phyloP scores from a whole-genome alignment of 2,329 filamentous ascomycete species.

The Neurospora sp. region DNA sequence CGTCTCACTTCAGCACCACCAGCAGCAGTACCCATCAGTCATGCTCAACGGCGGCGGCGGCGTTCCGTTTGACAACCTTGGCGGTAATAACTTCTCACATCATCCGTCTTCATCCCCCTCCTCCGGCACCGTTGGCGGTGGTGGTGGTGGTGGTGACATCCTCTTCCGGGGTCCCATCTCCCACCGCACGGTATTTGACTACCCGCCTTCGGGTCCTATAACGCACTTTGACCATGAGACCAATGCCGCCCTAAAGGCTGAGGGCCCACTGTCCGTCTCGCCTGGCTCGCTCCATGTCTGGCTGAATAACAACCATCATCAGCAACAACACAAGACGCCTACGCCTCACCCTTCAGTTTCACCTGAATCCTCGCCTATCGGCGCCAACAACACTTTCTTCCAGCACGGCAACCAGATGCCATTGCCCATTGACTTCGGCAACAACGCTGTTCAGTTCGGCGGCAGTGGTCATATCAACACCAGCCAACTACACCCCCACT shows the following conservation, averaged over 20 bases:
- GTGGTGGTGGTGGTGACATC: not conserved
- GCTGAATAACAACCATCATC: not conserved
- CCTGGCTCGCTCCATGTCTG: not conserved
- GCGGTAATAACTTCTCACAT: not conserved
- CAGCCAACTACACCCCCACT: not conserved
- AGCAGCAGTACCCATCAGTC: not conserved
- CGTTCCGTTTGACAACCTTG: not conserved
- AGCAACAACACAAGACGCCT: not conserved
- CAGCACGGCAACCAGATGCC: not conserved
- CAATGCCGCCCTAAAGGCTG: not conserved
- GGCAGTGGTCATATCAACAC: not conserved
- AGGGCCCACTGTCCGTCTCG: not conserved
- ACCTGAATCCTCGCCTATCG: not conserved
- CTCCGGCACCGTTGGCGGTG: not conserved
- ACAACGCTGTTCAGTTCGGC: not conserved
- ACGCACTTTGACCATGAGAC: not conserved
- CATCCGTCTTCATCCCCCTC: not conserved
- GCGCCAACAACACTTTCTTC: no score
- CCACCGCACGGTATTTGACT: not conserved
- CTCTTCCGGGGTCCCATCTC: not conserved
- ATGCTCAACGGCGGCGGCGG: not conserved
- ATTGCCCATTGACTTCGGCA: not conserved
- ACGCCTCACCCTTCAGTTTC: not conserved
- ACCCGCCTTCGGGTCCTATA: not conserved
- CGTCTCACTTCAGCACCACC: not conserved